Conservation (phyloP, 352 stramenopile species). For the Phytophthora sansomeana region DNA sequence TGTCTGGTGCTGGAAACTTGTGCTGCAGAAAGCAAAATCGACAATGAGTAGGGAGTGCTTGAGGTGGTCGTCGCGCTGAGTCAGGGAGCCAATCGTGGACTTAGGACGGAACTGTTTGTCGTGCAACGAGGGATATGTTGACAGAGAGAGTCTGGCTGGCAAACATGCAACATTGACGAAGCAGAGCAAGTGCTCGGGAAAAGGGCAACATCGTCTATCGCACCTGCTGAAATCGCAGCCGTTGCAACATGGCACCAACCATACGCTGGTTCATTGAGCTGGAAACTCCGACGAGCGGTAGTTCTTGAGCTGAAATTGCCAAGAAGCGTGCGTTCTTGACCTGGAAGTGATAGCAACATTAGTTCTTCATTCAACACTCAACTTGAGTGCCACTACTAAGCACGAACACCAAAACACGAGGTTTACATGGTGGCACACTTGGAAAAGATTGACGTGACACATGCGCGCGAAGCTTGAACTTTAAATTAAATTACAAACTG, state of each 20-base stretch:
- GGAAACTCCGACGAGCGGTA: not conserved
- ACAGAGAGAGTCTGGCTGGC: not conserved
- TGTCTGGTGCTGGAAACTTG: conserved; percentile 17
- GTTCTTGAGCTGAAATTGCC: not conserved
- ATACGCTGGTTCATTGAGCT: not conserved
- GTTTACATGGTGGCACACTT: not conserved
- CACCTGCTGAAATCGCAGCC: not conserved
- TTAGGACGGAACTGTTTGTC: not conserved
- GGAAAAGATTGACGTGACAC: not conserved
- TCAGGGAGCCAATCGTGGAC: not conserved
- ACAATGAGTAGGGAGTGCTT: conserved; percentile 20
- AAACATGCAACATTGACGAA: not conserved
- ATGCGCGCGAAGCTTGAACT: not conserved
- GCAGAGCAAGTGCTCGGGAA: conserved; percentile 15
- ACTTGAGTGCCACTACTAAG: not conserved
- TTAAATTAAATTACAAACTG: too few relatives aligned
- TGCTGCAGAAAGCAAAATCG: conserved; percentile 22
- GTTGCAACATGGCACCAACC: not conserved
- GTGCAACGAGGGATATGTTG: not conserved
- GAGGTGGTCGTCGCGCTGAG: not conserved
- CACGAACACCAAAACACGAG: not conserved
- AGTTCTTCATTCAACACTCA: not conserved
- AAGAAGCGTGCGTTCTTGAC: not conserved
- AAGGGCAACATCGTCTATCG: not conserved
- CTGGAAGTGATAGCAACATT: not conserved